Percentiles rank a stretch among this genome's conserved stretches.
Conservation (phyloP, 495 filamentous ascomycete genomes). For the Pyrenopolyporus hunteri region DNA sequence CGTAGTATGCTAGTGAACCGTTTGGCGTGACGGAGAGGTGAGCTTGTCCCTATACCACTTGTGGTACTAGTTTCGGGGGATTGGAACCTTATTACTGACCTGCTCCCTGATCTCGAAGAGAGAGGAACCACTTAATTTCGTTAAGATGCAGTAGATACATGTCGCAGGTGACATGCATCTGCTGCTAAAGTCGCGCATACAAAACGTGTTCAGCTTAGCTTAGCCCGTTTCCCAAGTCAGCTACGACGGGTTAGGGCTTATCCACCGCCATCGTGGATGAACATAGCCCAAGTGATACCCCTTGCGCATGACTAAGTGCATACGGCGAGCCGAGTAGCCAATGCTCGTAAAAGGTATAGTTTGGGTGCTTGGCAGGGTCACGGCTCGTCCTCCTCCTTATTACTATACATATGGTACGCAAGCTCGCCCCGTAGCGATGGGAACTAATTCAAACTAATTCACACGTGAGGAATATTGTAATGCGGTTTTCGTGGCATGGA, state of each 20-base stretch:
- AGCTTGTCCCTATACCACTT: background rate
- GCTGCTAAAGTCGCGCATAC: background rate
- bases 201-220: background rate
- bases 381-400: background rate
- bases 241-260: conserved; percentile 2
- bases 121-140: too few species aligned
- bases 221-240: background rate
- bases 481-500: too few species aligned
- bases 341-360: conserved; percentile 1
- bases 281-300: background rate
- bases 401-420: background rate
- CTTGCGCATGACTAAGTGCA: background rate
- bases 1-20: background rate
- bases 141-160: background rate
- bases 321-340: background rate
- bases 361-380: background rate
- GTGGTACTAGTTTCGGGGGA: background rate
- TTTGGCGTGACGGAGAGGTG: background rate
- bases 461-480: too few species aligned
- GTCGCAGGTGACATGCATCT: background rate
- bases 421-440: background rate
- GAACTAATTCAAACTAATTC: background rate
- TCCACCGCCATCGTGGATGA: background rate
- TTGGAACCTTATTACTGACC: conserved; percentile 5
- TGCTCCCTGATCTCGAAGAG: conserved; percentile 10